These are phyloP conservation scores for Castanospermum australe DNA, from an alignment of 306 rosid species.

Conservation along the genomic window DNA sequence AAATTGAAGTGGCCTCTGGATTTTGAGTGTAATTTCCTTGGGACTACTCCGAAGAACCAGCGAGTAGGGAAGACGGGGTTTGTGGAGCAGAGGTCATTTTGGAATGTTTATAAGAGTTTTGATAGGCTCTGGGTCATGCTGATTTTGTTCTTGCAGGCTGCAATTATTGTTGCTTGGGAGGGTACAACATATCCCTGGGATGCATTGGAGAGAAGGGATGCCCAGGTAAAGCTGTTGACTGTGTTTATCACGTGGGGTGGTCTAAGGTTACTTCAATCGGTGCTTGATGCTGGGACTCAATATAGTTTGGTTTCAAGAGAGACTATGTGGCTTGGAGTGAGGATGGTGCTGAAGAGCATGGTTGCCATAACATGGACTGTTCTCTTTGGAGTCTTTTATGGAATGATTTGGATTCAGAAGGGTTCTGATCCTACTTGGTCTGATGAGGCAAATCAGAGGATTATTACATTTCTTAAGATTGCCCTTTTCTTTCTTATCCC, in stretches of 20 bases:
- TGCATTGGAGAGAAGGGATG: slow-evolving; percentile 58
- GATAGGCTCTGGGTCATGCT: slow-evolving; percentile 89
- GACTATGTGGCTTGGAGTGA: slow-evolving; percentile 71
- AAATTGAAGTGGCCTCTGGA: slow-evolving; percentile 67
- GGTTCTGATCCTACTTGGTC: slow-evolving; percentile 63
- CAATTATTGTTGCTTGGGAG: slow-evolving; percentile 75
- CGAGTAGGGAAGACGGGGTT: slow-evolving; percentile 95
- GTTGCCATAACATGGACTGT: slow-evolving; percentile 76
- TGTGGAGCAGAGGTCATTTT: slow-evolving; percentile 94
- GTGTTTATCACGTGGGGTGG: slow-evolving; percentile 85
- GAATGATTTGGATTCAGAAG: slow-evolving; percentile 73
- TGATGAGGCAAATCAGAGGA: slow-evolving; percentile 56
- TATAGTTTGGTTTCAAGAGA: slow-evolving; percentile 86
- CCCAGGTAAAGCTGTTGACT: slow-evolving; percentile 67
- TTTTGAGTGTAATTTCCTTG: slow-evolving; percentile 54
- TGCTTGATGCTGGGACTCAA: slow-evolving; percentile 94
- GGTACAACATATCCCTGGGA: slow-evolving; percentile 56
- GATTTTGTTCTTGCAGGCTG: slow-evolving; percentile 76
- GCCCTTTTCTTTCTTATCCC: slow-evolving; percentile 67
- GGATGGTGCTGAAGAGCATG: slow-evolving; percentile 75
- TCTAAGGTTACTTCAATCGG: slow-evolving; percentile 73
- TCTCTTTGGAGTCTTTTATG: slow-evolving; percentile 69
- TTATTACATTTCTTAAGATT: slow-evolving; percentile 58
- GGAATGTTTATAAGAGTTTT: slow-evolving; percentile 87
- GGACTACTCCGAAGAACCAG: slow-evolving; percentile 50